A percentile compares a stretch with the other conserved stretches of the same genome.
Evolutionary conservation across 2,329 filamentous ascomycete species (phyloP).

Genomic region (Cladophialophora carrionii): DNA sequence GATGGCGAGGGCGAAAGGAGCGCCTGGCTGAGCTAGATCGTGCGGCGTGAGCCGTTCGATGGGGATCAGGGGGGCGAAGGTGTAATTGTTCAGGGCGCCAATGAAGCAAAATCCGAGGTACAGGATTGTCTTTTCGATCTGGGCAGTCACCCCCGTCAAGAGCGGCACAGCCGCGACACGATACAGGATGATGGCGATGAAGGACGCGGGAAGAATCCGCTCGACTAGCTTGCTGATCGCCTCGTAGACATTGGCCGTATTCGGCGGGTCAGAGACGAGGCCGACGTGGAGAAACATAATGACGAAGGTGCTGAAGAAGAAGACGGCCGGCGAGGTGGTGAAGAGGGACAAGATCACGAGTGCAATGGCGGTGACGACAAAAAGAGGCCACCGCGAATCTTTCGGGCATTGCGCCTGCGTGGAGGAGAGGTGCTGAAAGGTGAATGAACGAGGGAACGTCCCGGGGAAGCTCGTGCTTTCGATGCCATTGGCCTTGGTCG

Average conservation of each 20-base stretch:
- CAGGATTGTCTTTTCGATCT: constrained; percentile 85
- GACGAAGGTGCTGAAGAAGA: constrained; percentile 81
- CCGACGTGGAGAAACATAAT: constrained; percentile 88
- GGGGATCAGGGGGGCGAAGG: constrained; percentile 82
- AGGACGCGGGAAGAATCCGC: constrained; percentile 82
- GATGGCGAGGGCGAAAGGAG: constrained; percentile 76
- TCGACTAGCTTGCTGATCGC: constrained; percentile 78
- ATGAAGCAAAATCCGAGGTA: constrained; percentile 93
- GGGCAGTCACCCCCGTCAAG: constrained; percentile 72
- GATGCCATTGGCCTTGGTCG: constrained; percentile 72
- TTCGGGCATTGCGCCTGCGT: constrained; percentile 64
- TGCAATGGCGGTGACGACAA: constrained; percentile 80
- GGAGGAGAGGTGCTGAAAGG: constrained; percentile 65
- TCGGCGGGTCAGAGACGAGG: constrained; percentile 83
- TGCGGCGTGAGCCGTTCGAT: constrained; percentile 89
- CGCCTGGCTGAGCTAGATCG: constrained; percentile 90
- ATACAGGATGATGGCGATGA: constrained; percentile 86
- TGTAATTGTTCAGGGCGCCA: constrained; percentile 90
- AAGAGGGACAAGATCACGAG: constrained; percentile 78
- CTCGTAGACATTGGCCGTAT: constrained; percentile 65
- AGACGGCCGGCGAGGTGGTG: constrained; percentile 74
- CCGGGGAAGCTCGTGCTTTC: constrained; percentile 77
- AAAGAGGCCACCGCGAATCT: constrained; percentile 81
- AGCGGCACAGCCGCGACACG: constrained; percentile 76
- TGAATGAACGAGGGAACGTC: constrained; percentile 85